Conservation (phyloP, 2,329 filamentous ascomycete genomes). For the Claviceps quebecensis region DNA sequence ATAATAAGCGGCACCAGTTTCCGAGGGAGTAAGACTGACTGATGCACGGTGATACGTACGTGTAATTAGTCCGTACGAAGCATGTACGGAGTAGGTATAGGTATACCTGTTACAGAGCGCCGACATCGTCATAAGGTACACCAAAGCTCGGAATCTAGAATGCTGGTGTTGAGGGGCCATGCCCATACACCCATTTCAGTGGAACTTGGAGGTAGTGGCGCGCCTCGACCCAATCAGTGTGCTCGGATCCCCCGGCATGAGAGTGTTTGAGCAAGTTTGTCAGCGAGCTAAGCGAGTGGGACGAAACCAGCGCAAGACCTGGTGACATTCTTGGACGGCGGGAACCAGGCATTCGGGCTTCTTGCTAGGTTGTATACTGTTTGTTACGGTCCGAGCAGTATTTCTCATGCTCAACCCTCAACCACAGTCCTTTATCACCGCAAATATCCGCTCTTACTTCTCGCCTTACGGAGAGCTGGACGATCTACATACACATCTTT, state of each 20-base stretch:
- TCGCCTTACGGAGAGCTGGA: not conserved
- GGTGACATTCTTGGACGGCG: not conserved
- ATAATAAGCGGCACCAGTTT: too few relatives aligned
- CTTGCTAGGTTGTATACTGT: too few relatives aligned
- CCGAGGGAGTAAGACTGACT: too few relatives aligned
- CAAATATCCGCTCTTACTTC: not conserved
- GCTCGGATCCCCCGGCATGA: slow-evolving; percentile 10
- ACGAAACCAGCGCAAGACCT: not conserved
- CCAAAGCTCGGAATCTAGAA: not conserved
- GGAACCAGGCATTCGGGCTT: too few relatives aligned
- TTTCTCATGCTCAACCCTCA: not conserved
- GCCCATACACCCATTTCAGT: not conserved
- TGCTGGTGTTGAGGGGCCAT: not conserved
- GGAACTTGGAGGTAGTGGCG: not conserved
- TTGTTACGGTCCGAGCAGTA: too few relatives aligned
- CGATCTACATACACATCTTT: not conserved
- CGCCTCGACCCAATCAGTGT: slow-evolving; percentile 7
- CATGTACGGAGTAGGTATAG: too few relatives aligned
- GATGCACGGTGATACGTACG: not conserved
- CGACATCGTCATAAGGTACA: too few relatives aligned
- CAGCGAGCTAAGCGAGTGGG: not conserved
- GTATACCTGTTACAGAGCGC: too few relatives aligned
- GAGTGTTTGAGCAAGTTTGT: slow-evolving; percentile 27
- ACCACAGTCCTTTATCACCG: not conserved
- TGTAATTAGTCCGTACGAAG: not conserved